Percentiles rank a stretch among this genome's conserved stretches.
phyloP scores from a whole-genome alignment of 139 green algal species.

The Coelastrella sp. region DNA sequence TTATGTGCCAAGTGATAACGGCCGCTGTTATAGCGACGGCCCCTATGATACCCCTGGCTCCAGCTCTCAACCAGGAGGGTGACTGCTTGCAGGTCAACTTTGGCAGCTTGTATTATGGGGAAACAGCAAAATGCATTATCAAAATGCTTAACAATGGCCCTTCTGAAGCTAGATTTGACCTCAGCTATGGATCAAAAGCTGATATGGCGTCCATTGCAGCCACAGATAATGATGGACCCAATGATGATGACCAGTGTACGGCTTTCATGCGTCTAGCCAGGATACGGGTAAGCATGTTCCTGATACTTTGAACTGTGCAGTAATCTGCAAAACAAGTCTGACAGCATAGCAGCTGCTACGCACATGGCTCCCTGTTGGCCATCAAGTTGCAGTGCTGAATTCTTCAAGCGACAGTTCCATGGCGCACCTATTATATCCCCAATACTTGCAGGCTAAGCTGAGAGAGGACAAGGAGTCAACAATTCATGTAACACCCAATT shows the following conservation, averaged over 20 bases:
- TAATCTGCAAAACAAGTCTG: neutral
- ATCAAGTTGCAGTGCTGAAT: too few species aligned
- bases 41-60: neutral
- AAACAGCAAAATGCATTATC: neutral
- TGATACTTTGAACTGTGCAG: neutral
- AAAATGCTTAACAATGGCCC: slow-evolving; percentile 34
- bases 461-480: neutral
- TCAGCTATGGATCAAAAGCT: slow-evolving; percentile 28
- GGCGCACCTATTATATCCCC: too few species aligned
- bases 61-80: too few species aligned
- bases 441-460: slow-evolving; percentile 35
- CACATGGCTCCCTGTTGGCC: too few species aligned
- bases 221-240: neutral
- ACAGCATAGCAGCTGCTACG: neutral
- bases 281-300: slow-evolving; percentile 38
- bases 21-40: neutral
- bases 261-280: slow-evolving; percentile 31
- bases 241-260: neutral
- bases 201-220: slow-evolving; percentile 25
- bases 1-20: neutral
- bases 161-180: slow-evolving; percentile 31
- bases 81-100: slow-evolving; percentile 37
- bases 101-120: slow-evolving; percentile 37
- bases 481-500: slow-evolving; percentile 7
- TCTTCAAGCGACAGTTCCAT: too few species aligned